A percentile compares a stretch with the other conserved stretches of the same genome.
These are phyloP conservation scores for Saccharomyces uvarum DNA, from an alignment of 1,139 yeast genomes.

Conservation along the genomic window DNA sequence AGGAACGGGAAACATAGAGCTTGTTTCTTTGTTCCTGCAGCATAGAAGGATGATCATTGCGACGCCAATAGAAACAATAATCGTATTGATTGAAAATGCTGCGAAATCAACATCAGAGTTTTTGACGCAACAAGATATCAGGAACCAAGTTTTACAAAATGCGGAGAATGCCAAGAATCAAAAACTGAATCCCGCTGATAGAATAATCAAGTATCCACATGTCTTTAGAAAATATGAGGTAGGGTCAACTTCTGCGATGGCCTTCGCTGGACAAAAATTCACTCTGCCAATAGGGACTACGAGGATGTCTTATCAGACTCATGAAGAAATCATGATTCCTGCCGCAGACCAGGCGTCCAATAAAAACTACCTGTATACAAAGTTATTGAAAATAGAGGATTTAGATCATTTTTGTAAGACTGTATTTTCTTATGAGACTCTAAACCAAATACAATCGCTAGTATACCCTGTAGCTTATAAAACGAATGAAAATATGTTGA, in stretches of 20 bases:
- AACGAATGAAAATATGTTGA: slow-evolving; percentile 90
- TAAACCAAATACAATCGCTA: slow-evolving; percentile 86
- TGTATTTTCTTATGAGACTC: slow-evolving; percentile 69
- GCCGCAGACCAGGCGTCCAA: slow-evolving; percentile 42
- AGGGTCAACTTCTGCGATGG: slow-evolving; percentile 48
- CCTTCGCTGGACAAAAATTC: slow-evolving; percentile 74
- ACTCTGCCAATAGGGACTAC: slow-evolving; percentile 77
- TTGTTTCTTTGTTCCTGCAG: slow-evolving; percentile 60
- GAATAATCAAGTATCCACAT: slow-evolving; percentile 66
- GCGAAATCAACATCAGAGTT: slow-evolving; percentile 26
- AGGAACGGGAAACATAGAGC: slow-evolving; percentile 79
- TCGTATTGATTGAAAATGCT: slow-evolving; percentile 10
- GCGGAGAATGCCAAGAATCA: slow-evolving; percentile 45
- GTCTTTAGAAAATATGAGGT: slow-evolving; percentile 69
- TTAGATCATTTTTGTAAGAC: slow-evolving; percentile 75
- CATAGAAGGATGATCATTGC: slow-evolving; percentile 36
- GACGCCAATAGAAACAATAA: slow-evolving; percentile 22
- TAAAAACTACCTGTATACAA: slow-evolving; percentile 43
- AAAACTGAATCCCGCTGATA: slow-evolving; percentile 41
- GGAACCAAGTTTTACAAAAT: slow-evolving; percentile 50
- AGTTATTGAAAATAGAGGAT: slow-evolving; percentile 50
- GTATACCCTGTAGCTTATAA: slow-evolving; percentile 89
- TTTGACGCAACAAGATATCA: slow-evolving; percentile 51
- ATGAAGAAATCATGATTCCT: slow-evolving; percentile 83
- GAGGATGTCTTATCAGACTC: slow-evolving; percentile 51